Percentiles rank a stretch among this genome's conserved stretches.
phyloP scores from a whole-genome alignment of 2,329 filamentous ascomycete species.

The Neoascochyta sp. region DNA sequence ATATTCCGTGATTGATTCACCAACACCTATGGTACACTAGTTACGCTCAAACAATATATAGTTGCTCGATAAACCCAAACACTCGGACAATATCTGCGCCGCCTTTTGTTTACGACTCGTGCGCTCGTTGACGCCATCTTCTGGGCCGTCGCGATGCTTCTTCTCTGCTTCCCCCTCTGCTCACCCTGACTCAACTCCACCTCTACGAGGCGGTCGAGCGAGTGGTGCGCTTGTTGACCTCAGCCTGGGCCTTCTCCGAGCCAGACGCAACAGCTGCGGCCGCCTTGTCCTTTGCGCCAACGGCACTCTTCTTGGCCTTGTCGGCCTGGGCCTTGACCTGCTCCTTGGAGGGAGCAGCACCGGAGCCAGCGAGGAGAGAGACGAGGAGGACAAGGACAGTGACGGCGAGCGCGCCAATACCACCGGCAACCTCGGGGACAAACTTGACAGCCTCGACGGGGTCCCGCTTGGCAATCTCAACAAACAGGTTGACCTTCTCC shows the following conservation, averaged over 20 bases:
- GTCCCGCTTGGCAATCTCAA: slow-evolving; percentile 76
- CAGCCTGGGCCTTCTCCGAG: slow-evolving; percentile 71
- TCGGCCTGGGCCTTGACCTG: slow-evolving; percentile 69
- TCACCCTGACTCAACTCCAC: too few relatives aligned
- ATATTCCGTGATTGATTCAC: too few relatives aligned
- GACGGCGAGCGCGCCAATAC: slow-evolving; percentile 66
- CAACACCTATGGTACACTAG: slow-evolving; percentile 29
- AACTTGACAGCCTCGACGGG: slow-evolving; percentile 81
- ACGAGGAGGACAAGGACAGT: slow-evolving; percentile 67
- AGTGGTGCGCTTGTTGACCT: slow-evolving; percentile 60
- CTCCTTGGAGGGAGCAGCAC: slow-evolving; percentile 60
- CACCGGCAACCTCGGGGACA: slow-evolving; percentile 86
- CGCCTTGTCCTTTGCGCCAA: slow-evolving; percentile 64
- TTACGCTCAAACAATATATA: slow-evolving; percentile 25
- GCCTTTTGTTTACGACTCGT: too few relatives aligned
- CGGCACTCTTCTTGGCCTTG: slow-evolving; percentile 69
- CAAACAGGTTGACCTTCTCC: slow-evolving; percentile 91
- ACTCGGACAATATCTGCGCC: slow-evolving; percentile 6
- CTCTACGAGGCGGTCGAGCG: slow-evolving; percentile 38
- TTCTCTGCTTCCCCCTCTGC: slow-evolving; percentile 1
- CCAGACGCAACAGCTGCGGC: slow-evolving; percentile 59
- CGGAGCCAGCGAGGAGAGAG: slow-evolving; percentile 63
- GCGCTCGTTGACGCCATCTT: slow-evolving; percentile 13
- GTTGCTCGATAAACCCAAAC: slow-evolving; percentile 21
- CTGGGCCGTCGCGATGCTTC: slow-evolving; percentile 12